Evolutionary conservation across 2,329 filamentous ascomycete species (phyloP), one percentile per base, ranked within the genome.

Genomic region (Blumeria hordei): DNA sequence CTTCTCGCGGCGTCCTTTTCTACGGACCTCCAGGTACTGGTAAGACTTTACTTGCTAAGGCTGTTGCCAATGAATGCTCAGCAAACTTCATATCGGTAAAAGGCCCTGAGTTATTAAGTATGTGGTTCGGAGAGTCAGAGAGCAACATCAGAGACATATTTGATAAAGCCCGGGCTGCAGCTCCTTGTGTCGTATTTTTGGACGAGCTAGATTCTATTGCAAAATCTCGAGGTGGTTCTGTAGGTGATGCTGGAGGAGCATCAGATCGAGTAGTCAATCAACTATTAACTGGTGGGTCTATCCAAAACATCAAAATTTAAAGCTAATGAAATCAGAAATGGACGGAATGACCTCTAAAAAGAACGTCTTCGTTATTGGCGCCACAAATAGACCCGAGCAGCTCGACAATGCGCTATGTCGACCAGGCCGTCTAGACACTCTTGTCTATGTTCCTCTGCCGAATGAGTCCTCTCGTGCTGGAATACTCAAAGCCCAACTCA

Each of bases 61-160:
- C 92, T 64, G 92, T 98, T 62, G 92, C 92, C 72, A 98, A 96
- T 72, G 92, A 98, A 75, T 96, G 88, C 67, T 85, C 92, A 58
- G 92, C 92, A 77, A 98, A 98, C 76, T 98, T 98, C 74, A 96
- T 98, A 68, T 98, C 92, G 43, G 83, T 98, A 71, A 98, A 98
- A 80, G 92, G 92, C 58, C 93, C 92, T 56, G 92, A 98, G 70
- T 77, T 98, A 65, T 80, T 98, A 64, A 95, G 88, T 70, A 98
- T 98, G 92, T 98, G 92, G 92, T 98, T 98, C 67, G 92, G 92
- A 81, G 92, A 98, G 74, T 98, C 92, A 55, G 93, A 98, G 74
- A 94, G 87, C 80, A 98, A 98, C 73, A 96, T 98, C 61, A 86
- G 92, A 68, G 92, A 98, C 69, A 98, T 98, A 65, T 98, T 98